Base-by-base conservation (phyloP, 257 asterid species). In the Paraleonurus japonicus region DNA sequence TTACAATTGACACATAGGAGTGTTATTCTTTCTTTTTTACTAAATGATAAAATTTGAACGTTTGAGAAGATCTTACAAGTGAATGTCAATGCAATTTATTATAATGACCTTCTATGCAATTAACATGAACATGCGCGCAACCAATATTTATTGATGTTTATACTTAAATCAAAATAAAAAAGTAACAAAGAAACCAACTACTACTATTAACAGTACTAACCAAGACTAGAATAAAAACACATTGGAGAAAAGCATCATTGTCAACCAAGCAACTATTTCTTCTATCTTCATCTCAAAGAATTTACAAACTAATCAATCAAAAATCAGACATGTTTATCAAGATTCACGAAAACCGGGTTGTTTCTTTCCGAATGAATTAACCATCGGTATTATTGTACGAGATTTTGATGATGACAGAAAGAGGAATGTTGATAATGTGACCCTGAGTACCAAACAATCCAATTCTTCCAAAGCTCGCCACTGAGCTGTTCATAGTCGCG, bases 391-490 rank as follows among this genome's bases (percentile, higher is more conserved):
- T 72, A 75, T 84, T 83, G 79, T 80, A 82, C 32, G 86, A 82
- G 64, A 79, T 75, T 74, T 89, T 95, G 72, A 81, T 59, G 37
- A 95, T 77, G 51, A 95, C 93, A 20, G 99, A 87, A 47, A 95
- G 62, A 28, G 99, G 98, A 75, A 95, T 82, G 74, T 85, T 89
- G 55, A 88, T 80, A 43, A 79, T 53, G 77, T 92, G 99, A 54
- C 98, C 98, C 62, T 75, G 83, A 41, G 79, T 80, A 9, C 99
- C 98, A 75, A 88, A 88, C 76, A 95, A 51, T 11, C 96, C 91
- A 58, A 95, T 89, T 81, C 98, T 92, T 67, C 99, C 99, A 43
- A 57, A 89, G 82, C 95, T 95, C 26, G 97, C 88, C 47, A 77
- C 75, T 4, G 88, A 79, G 81, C 81, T 87, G 82, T 86, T 92